phyloP scores from a whole-genome alignment of 371 early-diverging fungal species.

The Furculomyces boomerangus region DNA sequence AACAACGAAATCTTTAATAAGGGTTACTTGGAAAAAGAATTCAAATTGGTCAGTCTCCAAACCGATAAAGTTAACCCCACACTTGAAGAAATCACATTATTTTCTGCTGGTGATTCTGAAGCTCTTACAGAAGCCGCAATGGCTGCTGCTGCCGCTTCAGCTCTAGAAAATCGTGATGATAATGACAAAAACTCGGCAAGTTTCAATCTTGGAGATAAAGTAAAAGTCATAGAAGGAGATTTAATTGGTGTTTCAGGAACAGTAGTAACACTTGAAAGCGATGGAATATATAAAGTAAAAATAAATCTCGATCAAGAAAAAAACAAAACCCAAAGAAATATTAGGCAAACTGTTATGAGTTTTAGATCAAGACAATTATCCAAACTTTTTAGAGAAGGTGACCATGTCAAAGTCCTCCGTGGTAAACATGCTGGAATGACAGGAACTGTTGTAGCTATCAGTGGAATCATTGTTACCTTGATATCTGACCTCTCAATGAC shows the following conservation, averaged over 20 bases:
- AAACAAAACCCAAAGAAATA: background rate
- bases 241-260: constrained; percentile 65
- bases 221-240: constrained; percentile 80
- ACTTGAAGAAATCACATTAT: constrained; percentile 81
- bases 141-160: constrained; percentile 17
- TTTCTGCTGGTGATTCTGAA: constrained; percentile 42
- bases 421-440: constrained; percentile 75
- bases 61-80: constrained; percentile 71
- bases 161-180: constrained; percentile 6
- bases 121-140: constrained; percentile 32
- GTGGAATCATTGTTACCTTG: constrained; percentile 59
- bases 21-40: constrained; percentile 79
- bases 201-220: constrained; percentile 57
- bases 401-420: constrained; percentile 83
- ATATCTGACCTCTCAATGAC: constrained; percentile 55
- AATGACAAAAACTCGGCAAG: constrained; percentile 17
- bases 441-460: constrained; percentile 70
- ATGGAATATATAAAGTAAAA: constrained; percentile 13
- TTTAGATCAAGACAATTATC: constrained; percentile 43
- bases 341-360: constrained; percentile 8
- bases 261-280: constrained; percentile 28
- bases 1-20: constrained; percentile 64
- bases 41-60: constrained; percentile 56
- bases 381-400: constrained; percentile 76
- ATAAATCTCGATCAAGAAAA: constrained; percentile 8